These are phyloP conservation scores for Nicotiana paniculata DNA, from an alignment of 257 asterid species.

Conservation along the genomic window DNA sequence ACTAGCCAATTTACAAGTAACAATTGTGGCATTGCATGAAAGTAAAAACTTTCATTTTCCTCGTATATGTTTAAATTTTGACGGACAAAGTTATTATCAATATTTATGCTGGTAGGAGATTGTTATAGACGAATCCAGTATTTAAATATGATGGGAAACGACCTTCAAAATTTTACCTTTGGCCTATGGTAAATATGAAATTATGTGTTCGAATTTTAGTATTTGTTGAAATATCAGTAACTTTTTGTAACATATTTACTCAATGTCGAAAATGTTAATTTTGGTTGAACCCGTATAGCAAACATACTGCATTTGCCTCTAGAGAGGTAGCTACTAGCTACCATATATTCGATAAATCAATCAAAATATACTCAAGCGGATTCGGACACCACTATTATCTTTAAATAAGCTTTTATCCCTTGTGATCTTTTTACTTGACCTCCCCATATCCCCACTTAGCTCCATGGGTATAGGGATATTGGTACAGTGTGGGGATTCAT, in stretches of 20 bases:
- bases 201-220: too few species aligned
- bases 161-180: neutral
- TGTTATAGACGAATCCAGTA: fast-evolving
- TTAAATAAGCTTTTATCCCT: too few species aligned
- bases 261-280: too few species aligned
- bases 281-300: too few species aligned
- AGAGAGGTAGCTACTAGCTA: too few species aligned
- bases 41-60: too few species aligned
- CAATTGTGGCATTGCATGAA: too few species aligned
- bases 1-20: neutral
- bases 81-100: too few species aligned
- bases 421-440: neutral
- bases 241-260: too few species aligned
- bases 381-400: neutral
- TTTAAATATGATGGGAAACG: too few species aligned
- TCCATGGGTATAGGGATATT: neutral
- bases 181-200: too few species aligned
- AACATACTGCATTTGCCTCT: neutral
- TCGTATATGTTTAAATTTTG: neutral
- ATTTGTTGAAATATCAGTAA: neutral
- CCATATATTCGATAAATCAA: neutral
- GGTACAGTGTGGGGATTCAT: neutral
- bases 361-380: neutral
- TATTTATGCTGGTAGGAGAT: neutral
- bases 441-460: neutral